phyloP scores from a whole-genome alignment of 2,329 filamentous ascomycete species.

The Akanthomyces lecanii region DNA sequence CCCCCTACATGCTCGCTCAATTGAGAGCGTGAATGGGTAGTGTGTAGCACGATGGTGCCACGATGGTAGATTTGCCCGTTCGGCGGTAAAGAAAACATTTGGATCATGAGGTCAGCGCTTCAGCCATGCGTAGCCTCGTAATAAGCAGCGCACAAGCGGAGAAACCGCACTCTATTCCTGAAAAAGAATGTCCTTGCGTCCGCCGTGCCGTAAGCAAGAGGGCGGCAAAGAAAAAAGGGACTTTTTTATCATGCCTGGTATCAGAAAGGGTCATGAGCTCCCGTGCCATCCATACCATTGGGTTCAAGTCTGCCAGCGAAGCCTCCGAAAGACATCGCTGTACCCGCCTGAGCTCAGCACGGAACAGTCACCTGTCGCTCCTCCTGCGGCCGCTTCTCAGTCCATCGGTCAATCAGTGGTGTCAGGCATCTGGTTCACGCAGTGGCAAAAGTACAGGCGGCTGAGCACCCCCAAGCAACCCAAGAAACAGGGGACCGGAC shows the following conservation, averaged over 20 bases:
- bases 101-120: slow-evolving; percentile 13
- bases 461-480: background rate
- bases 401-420: background rate
- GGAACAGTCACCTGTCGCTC: slow-evolving; percentile 2
- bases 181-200: background rate
- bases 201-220: background rate
- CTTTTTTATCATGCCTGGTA: background rate
- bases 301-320: slow-evolving; percentile 4
- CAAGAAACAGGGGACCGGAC: background rate
- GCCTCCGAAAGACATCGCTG: no score
- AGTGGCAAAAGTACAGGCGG: background rate
- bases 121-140: background rate
- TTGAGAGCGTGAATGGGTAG: background rate
- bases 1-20: background rate
- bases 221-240: background rate
- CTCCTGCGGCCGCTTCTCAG: background rate
- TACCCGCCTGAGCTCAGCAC: background rate
- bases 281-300: background rate
- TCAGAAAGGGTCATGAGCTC: slow-evolving; percentile 9
- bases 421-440: background rate
- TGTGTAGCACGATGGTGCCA: background rate
- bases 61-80: background rate
- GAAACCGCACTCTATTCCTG: background rate
- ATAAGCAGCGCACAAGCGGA: background rate
- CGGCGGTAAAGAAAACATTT: background rate